Conservation (phyloP, 331 rosid species). For the Stylosanthes scabra region DNA sequence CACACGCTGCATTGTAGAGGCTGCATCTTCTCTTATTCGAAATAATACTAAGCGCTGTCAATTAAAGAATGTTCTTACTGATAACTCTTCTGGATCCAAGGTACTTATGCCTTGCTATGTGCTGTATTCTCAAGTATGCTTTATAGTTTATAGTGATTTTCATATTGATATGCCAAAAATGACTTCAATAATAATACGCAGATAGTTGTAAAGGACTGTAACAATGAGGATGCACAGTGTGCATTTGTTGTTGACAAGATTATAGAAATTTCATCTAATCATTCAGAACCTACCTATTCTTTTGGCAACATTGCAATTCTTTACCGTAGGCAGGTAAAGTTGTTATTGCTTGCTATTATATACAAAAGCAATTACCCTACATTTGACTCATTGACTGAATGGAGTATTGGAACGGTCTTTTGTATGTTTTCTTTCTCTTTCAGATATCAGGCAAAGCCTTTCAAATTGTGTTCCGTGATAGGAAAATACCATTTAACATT, state of each 20-base stretch:
- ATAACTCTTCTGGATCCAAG: conserved; percentile 84
- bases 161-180: conserved; percentile 17
- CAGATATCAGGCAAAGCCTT: conserved; percentile 90
- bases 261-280: conserved; percentile 60
- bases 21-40: conserved; percentile 85
- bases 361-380: conserved; percentile 26
- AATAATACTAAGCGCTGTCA: conserved; percentile 76
- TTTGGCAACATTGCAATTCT: conserved; percentile 84
- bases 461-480: conserved; percentile 87
- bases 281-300: conserved; percentile 56
- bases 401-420: neutral
- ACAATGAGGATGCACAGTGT: conserved; percentile 87
- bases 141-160: conserved; percentile 19
- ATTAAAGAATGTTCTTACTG: conserved; percentile 77
- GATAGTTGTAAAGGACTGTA: conserved; percentile 86
- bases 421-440: conserved; percentile 33
- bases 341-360: conserved; percentile 32
- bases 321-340: conserved; percentile 92
- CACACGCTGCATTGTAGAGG: conserved; percentile 87
- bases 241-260: conserved; percentile 91
- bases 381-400: conserved; percentile 13
- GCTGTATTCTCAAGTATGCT: conserved; percentile 25
- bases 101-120: conserved; percentile 48
- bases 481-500: conserved; percentile 88
- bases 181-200: conserved; percentile 35